Conservation (phyloP, 768 basidiomycete genomes). For the Suillus cothurnatus region DNA sequence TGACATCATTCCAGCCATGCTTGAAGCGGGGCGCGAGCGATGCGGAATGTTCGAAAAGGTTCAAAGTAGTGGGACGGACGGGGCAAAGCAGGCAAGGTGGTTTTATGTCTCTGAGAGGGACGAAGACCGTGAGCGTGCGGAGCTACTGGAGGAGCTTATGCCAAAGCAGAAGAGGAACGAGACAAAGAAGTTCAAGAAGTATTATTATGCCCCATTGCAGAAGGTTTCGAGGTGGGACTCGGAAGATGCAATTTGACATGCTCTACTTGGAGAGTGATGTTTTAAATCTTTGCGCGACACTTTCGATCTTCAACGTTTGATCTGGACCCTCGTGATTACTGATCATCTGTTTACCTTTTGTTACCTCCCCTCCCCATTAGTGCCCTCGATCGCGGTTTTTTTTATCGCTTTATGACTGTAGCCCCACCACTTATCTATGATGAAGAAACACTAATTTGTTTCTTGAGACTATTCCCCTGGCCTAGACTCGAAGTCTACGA, state of each 20-base stretch:
- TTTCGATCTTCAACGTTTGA: not conserved
- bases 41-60: conserved; percentile 75
- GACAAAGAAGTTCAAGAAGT: conserved; percentile 85
- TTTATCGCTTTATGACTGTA: not conserved
- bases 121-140: conserved; percentile 69
- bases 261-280: not conserved
- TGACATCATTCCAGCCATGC: conserved; percentile 48
- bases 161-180: conserved; percentile 73
- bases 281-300: not conserved
- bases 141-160: conserved; percentile 70
- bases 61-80: conserved; percentile 56
- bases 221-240: conserved; percentile 76
- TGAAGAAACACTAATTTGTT: conserved; percentile 3
- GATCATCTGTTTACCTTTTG: not conserved
- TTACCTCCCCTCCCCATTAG: not conserved
- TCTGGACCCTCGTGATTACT: not conserved
- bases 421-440: not conserved
- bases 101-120: conserved; percentile 78
- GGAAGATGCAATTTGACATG: conserved; percentile 51
- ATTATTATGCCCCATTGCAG: conserved; percentile 75
- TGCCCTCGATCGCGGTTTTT: not conserved
- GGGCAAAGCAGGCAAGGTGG: conserved; percentile 64
- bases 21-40: conserved; percentile 46
- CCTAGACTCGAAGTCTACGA: not conserved
- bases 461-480: not conserved